Evolutionary conservation across 345 rosid genomes (phyloP).

Genomic region (Geranium brycei): DNA sequence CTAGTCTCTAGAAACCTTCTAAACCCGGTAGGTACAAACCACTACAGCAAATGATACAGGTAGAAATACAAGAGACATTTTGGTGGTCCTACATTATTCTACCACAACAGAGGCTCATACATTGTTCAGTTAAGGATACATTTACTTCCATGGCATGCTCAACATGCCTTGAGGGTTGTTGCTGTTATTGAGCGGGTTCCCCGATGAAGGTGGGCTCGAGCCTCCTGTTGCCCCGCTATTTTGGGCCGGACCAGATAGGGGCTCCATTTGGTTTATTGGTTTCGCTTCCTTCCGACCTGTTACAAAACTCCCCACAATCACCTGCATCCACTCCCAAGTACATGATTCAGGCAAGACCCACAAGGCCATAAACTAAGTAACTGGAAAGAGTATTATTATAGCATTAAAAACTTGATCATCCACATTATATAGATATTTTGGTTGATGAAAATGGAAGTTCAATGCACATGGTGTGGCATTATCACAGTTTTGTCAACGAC

Average conservation of each 20-base stretch:
- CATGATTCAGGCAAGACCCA: too few species aligned
- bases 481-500: too few species aligned
- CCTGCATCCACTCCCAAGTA: constrained; percentile 18
- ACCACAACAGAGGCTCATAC: not conserved
- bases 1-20: not conserved
- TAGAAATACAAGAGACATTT: too few species aligned
- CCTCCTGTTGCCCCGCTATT: constrained; percentile 16
- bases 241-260: constrained; percentile 7
- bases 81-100: not conserved
- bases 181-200: constrained; percentile 43
- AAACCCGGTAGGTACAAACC: not conserved
- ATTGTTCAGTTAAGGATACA: not conserved
- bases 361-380: too few species aligned
- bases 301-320: constrained; percentile 56
- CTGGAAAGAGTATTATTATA: too few species aligned
- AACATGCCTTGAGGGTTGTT: constrained; percentile 28
- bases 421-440: too few species aligned
- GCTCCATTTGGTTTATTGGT: constrained; percentile 23
- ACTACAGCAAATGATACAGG: too few species aligned
- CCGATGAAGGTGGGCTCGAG: constrained; percentile 49
- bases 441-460: too few species aligned
- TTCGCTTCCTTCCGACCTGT: constrained; percentile 36
- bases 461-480: too few species aligned
- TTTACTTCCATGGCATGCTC: constrained; percentile 46
- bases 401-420: too few species aligned